Percentiles rank a stretch among this genome's conserved stretches.
phyloP scores from a whole-genome alignment of 176 grass and related monocot species.

The Phyllostachys edulis region DNA sequence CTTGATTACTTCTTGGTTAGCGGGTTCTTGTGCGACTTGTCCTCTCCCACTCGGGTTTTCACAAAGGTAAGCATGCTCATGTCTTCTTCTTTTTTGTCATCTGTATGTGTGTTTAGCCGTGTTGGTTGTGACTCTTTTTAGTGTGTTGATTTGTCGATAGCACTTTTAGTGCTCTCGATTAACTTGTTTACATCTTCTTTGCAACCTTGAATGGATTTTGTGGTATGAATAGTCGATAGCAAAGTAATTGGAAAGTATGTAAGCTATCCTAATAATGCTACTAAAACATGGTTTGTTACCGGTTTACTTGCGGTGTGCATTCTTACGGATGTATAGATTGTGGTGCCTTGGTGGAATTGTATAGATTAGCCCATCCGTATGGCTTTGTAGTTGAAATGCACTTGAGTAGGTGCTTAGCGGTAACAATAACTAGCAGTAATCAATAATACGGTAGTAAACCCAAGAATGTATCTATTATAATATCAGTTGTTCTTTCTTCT shows the following conservation, averaged over 20 bases:
- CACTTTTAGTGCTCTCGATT: not conserved
- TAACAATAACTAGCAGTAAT: not conserved
- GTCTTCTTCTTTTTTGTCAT: not conserved
- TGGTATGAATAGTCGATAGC: not conserved
- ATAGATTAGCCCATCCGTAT: not conserved
- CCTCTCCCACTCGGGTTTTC: constrained; percentile 94
- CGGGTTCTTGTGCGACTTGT: constrained; percentile 64
- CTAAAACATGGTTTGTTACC: not conserved
- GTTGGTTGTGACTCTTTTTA: not conserved
- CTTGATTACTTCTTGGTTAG: constrained; percentile 8
- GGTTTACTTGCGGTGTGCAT: not conserved
- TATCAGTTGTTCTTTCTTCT: too few relatives aligned
- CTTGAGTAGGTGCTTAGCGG: not conserved
- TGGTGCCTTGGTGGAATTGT: not conserved
- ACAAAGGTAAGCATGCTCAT: constrained; percentile 56
- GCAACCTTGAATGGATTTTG: not conserved
- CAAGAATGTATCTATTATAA: too few relatives aligned
- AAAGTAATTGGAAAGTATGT: not conserved
- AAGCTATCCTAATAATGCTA: not conserved
- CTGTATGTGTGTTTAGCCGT: not conserved
- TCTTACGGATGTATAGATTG: not conserved
- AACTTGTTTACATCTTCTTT: not conserved
- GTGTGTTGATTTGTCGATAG: not conserved
- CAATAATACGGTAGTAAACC: not conserved
- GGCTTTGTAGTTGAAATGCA: not conserved